Conservation (phyloP, 2,329 filamentous ascomycete species). For the Fusarium hostae region DNA sequence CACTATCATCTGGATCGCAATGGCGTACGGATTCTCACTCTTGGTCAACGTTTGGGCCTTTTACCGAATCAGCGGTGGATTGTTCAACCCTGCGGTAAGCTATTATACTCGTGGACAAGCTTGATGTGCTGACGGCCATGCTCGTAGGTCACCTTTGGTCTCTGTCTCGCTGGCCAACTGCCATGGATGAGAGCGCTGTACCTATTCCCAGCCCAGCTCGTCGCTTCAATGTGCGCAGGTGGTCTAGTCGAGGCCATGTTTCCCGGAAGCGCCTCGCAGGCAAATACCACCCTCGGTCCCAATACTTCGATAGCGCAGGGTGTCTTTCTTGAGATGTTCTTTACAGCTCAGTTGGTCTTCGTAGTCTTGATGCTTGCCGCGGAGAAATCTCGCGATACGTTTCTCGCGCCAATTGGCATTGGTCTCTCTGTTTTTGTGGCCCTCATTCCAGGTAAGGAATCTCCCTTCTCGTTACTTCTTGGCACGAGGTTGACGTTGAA, state of each 20-base stretch:
- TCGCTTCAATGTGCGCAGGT: constrained; percentile 65
- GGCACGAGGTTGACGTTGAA: constrained; percentile 44
- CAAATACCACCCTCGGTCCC: constrained; percentile 60
- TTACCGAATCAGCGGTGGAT: constrained; percentile 60
- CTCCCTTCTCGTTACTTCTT: neutral
- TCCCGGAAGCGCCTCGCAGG: constrained; percentile 62
- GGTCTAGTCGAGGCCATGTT: constrained; percentile 66
- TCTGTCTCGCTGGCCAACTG: constrained; percentile 34
- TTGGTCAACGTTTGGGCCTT: constrained; percentile 65
- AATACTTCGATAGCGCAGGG: constrained; percentile 63
- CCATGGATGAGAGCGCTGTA: constrained; percentile 44
- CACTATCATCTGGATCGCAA: constrained; percentile 32
- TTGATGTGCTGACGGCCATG: neutral
- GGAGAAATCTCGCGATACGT: constrained; percentile 77
- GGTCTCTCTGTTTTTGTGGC: constrained; percentile 73
- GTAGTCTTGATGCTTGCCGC: constrained; percentile 73
- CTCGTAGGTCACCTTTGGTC: constrained; percentile 33
- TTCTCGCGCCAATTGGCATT: constrained; percentile 74
- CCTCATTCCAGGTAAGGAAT: constrained; percentile 46
- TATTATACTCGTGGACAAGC: accelerated
- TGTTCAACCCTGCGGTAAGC: constrained; percentile 53
- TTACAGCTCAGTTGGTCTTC: constrained; percentile 69
- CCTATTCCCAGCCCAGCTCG: constrained; percentile 64
- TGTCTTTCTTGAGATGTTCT: constrained; percentile 72
- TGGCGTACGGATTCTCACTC: constrained; percentile 50